Evolutionary conservation across 148 eudicot genomes (phyloP).

Genomic region (Tetragonia tetragonoides): DNA sequence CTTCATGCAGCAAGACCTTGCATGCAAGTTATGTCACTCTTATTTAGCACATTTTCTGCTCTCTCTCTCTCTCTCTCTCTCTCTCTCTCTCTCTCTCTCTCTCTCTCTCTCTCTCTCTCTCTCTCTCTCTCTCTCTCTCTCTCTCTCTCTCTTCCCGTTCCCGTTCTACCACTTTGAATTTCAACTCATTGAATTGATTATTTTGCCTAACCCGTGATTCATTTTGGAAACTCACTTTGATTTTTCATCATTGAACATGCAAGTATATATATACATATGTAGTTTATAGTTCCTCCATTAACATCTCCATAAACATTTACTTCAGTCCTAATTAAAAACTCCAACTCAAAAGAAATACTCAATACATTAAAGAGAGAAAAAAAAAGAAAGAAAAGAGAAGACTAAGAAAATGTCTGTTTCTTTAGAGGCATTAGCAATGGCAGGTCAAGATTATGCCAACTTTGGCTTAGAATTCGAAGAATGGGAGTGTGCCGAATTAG

Average conservation of each 20-base stretch:
- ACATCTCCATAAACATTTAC: no score
- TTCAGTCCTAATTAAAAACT: no score
- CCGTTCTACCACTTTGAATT: constrained; percentile 5
- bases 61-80: background rate
- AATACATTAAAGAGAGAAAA: background rate
- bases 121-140: no score
- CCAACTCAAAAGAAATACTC: no score
- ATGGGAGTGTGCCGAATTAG: constrained; percentile 44
- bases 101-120: no score
- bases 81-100: no score
- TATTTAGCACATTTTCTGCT: constrained; percentile 1
- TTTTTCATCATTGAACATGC: background rate
- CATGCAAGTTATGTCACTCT: no score
- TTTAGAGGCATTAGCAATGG: constrained; percentile 54
- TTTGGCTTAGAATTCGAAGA: constrained; percentile 30
- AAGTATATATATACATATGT: background rate
- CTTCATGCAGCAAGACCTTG: background rate
- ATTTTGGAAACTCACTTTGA: background rate
- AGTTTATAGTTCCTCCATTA: background rate
- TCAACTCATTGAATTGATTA: constrained; percentile 23
- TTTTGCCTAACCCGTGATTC: constrained; percentile 18
- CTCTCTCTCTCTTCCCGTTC: no score
- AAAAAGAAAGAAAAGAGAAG: background rate
- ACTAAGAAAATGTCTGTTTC: constrained; percentile 29
- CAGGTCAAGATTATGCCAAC: constrained; percentile 34